A percentile compares a stretch with the other conserved stretches of the same genome.
These are phyloP conservation scores for Ogataea pignaliae DNA, from an alignment of 805 yeast species.

Conservation along the genomic window DNA sequence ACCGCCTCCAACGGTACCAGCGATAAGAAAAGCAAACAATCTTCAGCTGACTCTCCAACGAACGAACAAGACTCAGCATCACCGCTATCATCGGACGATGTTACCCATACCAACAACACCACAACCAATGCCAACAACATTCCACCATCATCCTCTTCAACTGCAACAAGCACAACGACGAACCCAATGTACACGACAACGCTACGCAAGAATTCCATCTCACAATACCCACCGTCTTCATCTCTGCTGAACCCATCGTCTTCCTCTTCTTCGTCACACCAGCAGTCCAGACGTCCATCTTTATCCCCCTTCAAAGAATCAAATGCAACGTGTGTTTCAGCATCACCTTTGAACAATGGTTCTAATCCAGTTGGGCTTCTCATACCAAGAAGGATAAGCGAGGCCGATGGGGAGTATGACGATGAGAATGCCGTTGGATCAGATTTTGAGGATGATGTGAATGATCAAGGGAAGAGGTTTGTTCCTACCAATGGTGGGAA, in stretches of 20 bases:
- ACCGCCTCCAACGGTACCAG: no score
- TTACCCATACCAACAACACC: constrained; percentile 9
- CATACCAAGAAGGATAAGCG: constrained; percentile 9
- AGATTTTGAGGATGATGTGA: constrained; percentile 19
- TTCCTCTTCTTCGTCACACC: constrained; percentile 10
- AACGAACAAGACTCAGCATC: constrained; percentile 9
- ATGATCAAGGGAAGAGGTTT: constrained; percentile 6
- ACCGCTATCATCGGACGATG: constrained; percentile 15
- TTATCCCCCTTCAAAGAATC: neutral
- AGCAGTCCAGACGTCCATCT: constrained; percentile 13
- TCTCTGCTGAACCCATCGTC: constrained; percentile 11
- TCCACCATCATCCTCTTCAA: constrained; percentile 2
- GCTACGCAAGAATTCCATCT: constrained; percentile 38
- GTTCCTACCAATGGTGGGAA: constrained; percentile 5
- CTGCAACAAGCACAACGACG: constrained; percentile 3
- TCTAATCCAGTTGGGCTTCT: constrained; percentile 3
- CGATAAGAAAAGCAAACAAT: constrained; percentile 2
- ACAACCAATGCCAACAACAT: constrained; percentile 3
- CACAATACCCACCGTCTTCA: constrained; percentile 39
- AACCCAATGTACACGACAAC: constrained; percentile 16
- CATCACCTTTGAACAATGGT: no score
- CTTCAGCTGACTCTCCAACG: constrained; percentile 9
- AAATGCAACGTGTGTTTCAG: neutral
- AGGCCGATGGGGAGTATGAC: constrained; percentile 5
- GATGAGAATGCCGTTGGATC: constrained; percentile 13